These are phyloP conservation scores for Boletellus emodensis DNA, from an alignment of 768 basidiomycete genomes.

Conservation along the genomic window DNA sequence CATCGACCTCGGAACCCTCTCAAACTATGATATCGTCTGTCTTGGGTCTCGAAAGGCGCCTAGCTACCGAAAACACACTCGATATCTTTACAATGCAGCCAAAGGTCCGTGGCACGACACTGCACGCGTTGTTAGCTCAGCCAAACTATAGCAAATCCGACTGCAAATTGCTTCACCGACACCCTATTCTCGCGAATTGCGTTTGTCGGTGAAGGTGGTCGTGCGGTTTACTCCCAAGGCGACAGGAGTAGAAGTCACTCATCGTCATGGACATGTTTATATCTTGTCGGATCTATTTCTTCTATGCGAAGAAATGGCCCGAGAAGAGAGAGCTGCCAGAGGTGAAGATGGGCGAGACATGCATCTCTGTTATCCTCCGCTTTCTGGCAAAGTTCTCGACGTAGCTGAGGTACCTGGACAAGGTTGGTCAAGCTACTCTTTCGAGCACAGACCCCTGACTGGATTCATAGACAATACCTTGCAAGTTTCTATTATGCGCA, in stretches of 20 bases:
- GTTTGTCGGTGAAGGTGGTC: constrained; percentile 64
- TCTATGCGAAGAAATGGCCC: constrained; percentile 79
- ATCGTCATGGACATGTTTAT: constrained; percentile 76
- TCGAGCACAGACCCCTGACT: constrained; percentile 10
- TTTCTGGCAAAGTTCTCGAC: constrained; percentile 89
- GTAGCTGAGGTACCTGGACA: constrained; percentile 58
- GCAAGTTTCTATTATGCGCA: constrained; percentile 79
- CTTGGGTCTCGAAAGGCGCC: constrained; percentile 73
- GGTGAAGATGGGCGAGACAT: constrained; percentile 69
- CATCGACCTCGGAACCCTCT: constrained; percentile 51
- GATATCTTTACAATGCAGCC: constrained; percentile 96
- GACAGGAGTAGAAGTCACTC: constrained; percentile 71
- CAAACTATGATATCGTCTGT: constrained; percentile 54
- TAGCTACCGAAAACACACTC: constrained; percentile 73
- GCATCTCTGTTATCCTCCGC: constrained; percentile 91
- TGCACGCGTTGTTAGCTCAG: constrained; percentile 1
- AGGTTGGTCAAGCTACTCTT: constrained; percentile 40
- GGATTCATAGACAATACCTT: constrained; percentile 59
- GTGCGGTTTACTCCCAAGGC: constrained; percentile 76
- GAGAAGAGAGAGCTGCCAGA: constrained; percentile 51
- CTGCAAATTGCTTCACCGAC: constrained; percentile 84
- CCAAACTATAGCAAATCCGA: constrained; percentile 63
- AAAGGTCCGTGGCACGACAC: constrained; percentile 50
- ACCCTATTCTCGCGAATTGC: constrained; percentile 72
- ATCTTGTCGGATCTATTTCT: constrained; percentile 92